A percentile compares a stretch with the other conserved stretches of the same genome.
Evolutionary conservation across 2,329 filamentous ascomycete genomes (phyloP).

Genomic region (Scytalidium sp.): DNA sequence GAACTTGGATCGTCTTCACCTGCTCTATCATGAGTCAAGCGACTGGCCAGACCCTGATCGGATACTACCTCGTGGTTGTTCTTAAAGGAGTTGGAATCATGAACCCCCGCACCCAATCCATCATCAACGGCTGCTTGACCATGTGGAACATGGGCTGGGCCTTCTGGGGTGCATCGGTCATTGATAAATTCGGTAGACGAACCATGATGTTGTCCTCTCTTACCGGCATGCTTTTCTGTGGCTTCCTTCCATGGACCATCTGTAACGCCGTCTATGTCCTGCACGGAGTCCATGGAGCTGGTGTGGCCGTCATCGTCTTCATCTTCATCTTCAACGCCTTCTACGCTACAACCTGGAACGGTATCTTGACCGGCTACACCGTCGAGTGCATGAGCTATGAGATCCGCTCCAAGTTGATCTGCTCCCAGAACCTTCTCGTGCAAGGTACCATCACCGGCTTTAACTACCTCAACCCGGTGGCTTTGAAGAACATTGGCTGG

Average conservation of each 20-base stretch:
- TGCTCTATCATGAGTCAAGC: not conserved
- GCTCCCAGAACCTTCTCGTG: conserved; percentile 14
- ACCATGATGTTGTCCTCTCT: not conserved
- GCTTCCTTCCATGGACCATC: not conserved
- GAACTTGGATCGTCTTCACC: not conserved
- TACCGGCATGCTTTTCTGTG: not conserved
- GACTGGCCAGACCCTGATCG: not conserved
- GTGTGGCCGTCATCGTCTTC: conserved; percentile 42
- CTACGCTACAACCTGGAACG: conserved; percentile 27
- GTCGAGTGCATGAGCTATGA: conserved; percentile 36
- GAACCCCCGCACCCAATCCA: conserved; percentile 13
- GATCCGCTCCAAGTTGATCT: conserved; percentile 33
- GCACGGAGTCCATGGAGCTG: conserved; percentile 22
- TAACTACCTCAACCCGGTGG: conserved; percentile 33
- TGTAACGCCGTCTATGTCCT: not conserved
- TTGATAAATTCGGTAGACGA: conserved; percentile 12
- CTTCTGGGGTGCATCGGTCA: conserved; percentile 30
- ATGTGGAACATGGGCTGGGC: conserved; percentile 35
- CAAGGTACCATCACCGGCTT: conserved; percentile 26
- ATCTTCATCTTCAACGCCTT: conserved; percentile 44
- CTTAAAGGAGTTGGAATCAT: conserved; percentile 22
- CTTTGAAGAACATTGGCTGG: conserved; percentile 31
- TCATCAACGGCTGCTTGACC: conserved; percentile 26
- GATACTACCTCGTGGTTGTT: conserved; percentile 33
- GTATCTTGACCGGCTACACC: conserved; percentile 32